Conservation (phyloP, 2,329 filamentous ascomycete species). For the Rutstroemia sydowiana region DNA sequence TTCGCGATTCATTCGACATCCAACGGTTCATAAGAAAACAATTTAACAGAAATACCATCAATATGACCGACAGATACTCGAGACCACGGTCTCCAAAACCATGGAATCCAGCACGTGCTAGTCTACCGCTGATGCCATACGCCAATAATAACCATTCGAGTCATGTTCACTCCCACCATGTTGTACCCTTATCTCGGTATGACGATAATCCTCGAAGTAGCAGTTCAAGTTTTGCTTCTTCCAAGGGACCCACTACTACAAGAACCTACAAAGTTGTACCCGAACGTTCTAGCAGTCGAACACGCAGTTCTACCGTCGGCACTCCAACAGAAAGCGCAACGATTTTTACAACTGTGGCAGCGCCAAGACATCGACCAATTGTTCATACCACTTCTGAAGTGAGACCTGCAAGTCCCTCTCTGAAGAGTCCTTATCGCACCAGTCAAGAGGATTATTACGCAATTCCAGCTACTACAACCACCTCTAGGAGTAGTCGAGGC, state of each 20-base stretch:
- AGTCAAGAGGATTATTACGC: slow-evolving; percentile 49
- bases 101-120: slow-evolving; percentile 45
- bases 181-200: slow-evolving; percentile 38
- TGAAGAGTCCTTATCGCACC: slow-evolving; percentile 44
- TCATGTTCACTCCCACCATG: slow-evolving; percentile 41
- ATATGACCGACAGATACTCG: slow-evolving; percentile 37
- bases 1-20: neutral
- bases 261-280: slow-evolving; percentile 51
- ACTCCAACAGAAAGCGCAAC: slow-evolving; percentile 39
- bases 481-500: slow-evolving; percentile 26
- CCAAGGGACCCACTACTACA: slow-evolving; percentile 37
- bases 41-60: slow-evolving; percentile 21
- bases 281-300: slow-evolving; percentile 44
- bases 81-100: slow-evolving; percentile 40
- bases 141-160: slow-evolving; percentile 1
- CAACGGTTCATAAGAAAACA: neutral
- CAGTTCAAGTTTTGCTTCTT: slow-evolving; percentile 25
- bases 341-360: slow-evolving; percentile 50
- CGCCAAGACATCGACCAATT: slow-evolving; percentile 29
- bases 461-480: slow-evolving; percentile 51
- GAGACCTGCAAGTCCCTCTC: slow-evolving; percentile 39
- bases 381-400: slow-evolving; percentile 25
- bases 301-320: slow-evolving; percentile 43
- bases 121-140: slow-evolving; percentile 40
- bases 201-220: slow-evolving; percentile 31